Percentiles rank a stretch among this genome's conserved stretches.
Conservation (phyloP, 2,329 filamentous ascomycete genomes). For the Penicillium brasilianum region DNA sequence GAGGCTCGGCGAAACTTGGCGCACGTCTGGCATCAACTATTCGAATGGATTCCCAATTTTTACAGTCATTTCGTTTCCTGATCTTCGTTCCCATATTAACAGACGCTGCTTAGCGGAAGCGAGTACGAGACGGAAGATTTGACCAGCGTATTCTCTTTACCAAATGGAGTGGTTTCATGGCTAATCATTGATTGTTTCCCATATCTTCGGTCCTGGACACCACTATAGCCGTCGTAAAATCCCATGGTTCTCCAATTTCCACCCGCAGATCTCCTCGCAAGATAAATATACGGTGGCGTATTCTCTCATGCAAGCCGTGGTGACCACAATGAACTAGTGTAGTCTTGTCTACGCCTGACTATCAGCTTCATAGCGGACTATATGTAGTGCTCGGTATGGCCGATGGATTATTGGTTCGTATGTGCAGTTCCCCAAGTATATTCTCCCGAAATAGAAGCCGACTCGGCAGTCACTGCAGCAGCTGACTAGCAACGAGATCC, state of each 20-base stretch:
- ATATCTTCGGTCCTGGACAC: background rate
- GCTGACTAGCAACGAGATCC: background rate
- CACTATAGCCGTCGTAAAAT: background rate
- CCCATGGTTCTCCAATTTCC: background rate
- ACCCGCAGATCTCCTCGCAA: background rate
- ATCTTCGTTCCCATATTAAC: background rate
- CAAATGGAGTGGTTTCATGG: background rate
- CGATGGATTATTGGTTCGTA: background rate
- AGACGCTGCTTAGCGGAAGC: background rate
- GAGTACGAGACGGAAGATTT: slow-evolving; percentile 3
- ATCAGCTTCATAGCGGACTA: background rate
- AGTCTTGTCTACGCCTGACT: background rate
- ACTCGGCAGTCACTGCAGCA: slow-evolving; percentile 1
- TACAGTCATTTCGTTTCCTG: background rate
- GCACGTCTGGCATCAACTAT: background rate
- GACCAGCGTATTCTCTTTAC: background rate
- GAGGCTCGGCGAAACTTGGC: slow-evolving; percentile 5
- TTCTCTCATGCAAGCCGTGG: background rate
- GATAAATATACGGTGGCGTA: slow-evolving; percentile 14
- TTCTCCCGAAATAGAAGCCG: background rate
- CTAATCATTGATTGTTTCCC: too few species aligned
- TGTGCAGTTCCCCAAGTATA: too few species aligned
- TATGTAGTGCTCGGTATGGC: background rate
- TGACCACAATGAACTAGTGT: background rate
- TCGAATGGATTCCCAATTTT: background rate